Evolutionary conservation across 768 basidiomycete species (phyloP), one percentile per base, ranked within the genome.

Genomic region (Chiua virens): DNA sequence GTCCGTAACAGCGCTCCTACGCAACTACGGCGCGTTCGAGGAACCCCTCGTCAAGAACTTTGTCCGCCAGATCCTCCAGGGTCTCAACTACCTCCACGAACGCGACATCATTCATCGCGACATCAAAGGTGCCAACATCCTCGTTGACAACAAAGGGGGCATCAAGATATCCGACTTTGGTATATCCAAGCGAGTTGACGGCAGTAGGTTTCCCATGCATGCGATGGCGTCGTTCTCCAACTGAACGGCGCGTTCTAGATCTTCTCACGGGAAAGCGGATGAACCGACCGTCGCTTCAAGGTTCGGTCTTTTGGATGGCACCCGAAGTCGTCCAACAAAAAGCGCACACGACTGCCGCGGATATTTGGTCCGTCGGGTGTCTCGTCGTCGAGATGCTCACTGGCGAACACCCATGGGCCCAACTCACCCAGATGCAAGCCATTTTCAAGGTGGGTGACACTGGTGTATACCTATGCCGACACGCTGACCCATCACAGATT

Each of bases 231-330:
- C 40, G 67, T 79, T n/a, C 23, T 17, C 34, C 34, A 25, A 50
- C 47, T 48, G 34, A 56, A 9, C 7, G 20, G 8, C 30, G 18
- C 35, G n/a, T 10, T 11, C 1, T 44, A 77, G 74, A 72, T 56
- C 67, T 80, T 27, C 63, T 76, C 28, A 73, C 74, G 21, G 85
- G 85, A 11, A 84, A 87, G 50, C 84, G 87, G 21, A 79, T 85
- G 39, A 87, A 98, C 65, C 79, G 97, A 8, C 91, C 93, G 5
- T 98, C 97, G 2, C 73, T 98, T 6, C 97, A 98, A 69, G 97
- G 97, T 3, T 97, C 94, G 2, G 95, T 98, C 11, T 98, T 97
- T 72, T 98, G 96, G 96, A 98, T 98, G 96, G 96, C 96, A 0
- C 96, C 96, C 0, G 96, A 98, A 70, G 93, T 98, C 18, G 97